Conservation (phyloP, 768 basidiomycete species). For the Lactarius quietus region DNA sequence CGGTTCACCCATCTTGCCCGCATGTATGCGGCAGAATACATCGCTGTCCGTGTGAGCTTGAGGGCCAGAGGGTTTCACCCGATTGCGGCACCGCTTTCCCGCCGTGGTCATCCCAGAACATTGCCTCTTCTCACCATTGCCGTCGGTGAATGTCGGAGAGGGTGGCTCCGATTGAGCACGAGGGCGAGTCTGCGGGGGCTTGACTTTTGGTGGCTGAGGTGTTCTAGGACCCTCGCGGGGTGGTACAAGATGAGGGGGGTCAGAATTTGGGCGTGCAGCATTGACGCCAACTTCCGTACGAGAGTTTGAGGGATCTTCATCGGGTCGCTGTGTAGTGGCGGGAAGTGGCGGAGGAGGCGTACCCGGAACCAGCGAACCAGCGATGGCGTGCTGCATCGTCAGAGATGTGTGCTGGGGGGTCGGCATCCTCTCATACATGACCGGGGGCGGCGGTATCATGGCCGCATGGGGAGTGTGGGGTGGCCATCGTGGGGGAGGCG, state of each 20-base stretch:
- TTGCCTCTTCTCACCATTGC: constrained; percentile 35
- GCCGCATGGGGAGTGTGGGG: constrained; percentile 25
- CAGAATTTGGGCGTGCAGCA: neutral
- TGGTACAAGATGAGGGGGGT: neutral
- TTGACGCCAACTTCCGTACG: neutral
- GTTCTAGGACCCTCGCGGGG: constrained; percentile 13
- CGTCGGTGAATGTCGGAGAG: constrained; percentile 27
- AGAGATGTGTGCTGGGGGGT: constrained; percentile 35
- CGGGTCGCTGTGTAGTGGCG: constrained; percentile 16
- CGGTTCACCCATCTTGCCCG: constrained; percentile 48
- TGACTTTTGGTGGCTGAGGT: constrained; percentile 15
- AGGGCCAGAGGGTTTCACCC: constrained; percentile 44
- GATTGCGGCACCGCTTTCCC: constrained; percentile 52
- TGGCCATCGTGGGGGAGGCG: neutral
- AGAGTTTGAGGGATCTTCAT: neutral
- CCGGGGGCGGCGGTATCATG: constrained; percentile 30
- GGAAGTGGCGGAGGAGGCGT: constrained; percentile 6
- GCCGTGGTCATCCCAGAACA: constrained; percentile 66
- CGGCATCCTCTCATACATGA: constrained; percentile 35
- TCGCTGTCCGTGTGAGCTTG: constrained; percentile 35
- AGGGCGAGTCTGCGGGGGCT: constrained; percentile 3
- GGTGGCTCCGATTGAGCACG: constrained; percentile 25
- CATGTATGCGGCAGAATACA: constrained; percentile 63
- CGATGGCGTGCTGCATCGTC: constrained; percentile 39
- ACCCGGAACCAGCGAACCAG: neutral